These are phyloP conservation scores for Eucalyptus regnans DNA, from an alignment of 345 rosid genomes.

Conservation along the genomic window DNA sequence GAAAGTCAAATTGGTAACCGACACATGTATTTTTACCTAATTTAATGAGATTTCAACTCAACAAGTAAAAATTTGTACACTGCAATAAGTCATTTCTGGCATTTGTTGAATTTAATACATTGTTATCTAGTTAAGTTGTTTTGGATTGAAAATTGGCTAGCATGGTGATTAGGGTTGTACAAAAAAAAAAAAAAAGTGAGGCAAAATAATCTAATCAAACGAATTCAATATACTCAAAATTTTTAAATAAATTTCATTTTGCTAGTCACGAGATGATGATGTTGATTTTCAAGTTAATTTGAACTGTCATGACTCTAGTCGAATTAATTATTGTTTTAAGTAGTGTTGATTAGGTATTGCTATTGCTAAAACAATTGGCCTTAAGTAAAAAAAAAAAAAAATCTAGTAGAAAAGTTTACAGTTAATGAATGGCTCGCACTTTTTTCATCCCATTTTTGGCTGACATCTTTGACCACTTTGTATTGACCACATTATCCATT, in stretches of 20 bases:
- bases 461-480: background rate
- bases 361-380: background rate
- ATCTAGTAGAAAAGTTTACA: background rate
- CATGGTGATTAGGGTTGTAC: background rate
- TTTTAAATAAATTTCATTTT: background rate
- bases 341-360: background rate
- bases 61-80: background rate
- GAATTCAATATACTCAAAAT: background rate
- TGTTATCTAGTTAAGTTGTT: background rate
- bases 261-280: background rate
- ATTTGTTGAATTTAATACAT: background rate
- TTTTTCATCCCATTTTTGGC: background rate
- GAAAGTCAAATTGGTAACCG: background rate
- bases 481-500: background rate
- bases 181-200: background rate
- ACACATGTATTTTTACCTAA: background rate
- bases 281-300: background rate
- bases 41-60: background rate
- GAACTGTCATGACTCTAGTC: background rate
- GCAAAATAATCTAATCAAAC: background rate
- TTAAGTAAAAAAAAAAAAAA: background rate
- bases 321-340: background rate
- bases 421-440: background rate
- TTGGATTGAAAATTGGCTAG: background rate
- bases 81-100: background rate